Percentiles rank a stretch among this genome's conserved stretches.
Conservation (phyloP, 2,329 filamentous ascomycete species). For the Geosmithia flava region DNA sequence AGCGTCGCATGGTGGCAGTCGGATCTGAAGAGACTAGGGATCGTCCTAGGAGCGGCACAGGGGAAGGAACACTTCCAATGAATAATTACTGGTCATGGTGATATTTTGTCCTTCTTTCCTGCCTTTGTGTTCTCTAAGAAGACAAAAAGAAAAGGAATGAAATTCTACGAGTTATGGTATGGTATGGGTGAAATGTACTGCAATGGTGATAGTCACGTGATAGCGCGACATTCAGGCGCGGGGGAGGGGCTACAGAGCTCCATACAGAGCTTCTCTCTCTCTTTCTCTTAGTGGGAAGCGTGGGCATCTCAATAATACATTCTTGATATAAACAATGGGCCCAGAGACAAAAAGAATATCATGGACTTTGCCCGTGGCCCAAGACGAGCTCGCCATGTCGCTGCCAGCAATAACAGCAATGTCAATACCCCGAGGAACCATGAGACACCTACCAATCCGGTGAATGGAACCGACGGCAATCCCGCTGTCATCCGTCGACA, state of each 20-base stretch:
- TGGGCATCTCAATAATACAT: not conserved
- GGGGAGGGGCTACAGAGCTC: not conserved
- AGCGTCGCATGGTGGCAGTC: not conserved
- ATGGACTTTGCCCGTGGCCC: slow-evolving; percentile 18
- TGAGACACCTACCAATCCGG: not conserved
- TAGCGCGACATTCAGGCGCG: not conserved
- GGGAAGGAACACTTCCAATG: not conserved
- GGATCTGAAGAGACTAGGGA: not conserved
- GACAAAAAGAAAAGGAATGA: no score
- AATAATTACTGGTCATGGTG: not conserved
- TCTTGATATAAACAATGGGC: not conserved
- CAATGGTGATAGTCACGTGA: not conserved
- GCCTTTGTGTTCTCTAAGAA: no score
- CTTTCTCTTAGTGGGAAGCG: not conserved
- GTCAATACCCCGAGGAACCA: not conserved
- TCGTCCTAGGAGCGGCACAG: not conserved
- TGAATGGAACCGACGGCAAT: not conserved
- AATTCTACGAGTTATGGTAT: no score
- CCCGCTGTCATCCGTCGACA: no score
- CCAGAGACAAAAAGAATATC: not conserved
- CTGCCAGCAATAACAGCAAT: slow-evolving; percentile 4
- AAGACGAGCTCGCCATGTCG: slow-evolving; percentile 16
- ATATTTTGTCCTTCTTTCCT: not conserved
- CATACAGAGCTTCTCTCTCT: not conserved
- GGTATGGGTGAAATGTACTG: no score